Conservation (phyloP, 2,329 filamentous ascomycete genomes). For the Fusarium compactum region DNA sequence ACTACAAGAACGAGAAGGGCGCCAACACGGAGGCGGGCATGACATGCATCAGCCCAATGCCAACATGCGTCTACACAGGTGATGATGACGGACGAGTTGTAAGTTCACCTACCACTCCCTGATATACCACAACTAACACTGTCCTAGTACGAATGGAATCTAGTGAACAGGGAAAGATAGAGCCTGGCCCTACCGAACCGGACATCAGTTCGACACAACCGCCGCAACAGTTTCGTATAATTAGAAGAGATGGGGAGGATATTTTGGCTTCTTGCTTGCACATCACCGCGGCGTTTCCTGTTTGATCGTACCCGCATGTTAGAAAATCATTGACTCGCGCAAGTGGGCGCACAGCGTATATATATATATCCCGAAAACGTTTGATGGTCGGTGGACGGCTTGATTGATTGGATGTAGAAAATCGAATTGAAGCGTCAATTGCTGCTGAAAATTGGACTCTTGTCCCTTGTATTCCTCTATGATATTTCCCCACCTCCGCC, state of each 20-base stretch:
- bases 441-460: constrained; percentile 30
- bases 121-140: constrained; percentile 11
- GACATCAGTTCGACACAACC: constrained; percentile 34
- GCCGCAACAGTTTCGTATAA: constrained; percentile 32
- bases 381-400: constrained; percentile 12
- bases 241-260: constrained; percentile 1
- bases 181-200: constrained; percentile 48
- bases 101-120: constrained; percentile 37
- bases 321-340: constrained; percentile 32
- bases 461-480: constrained; percentile 40
- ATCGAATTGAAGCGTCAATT: constrained; percentile 48
- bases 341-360: constrained; percentile 24
- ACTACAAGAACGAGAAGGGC: constrained; percentile 71
- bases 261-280: constrained; percentile 26
- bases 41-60: constrained; percentile 86
- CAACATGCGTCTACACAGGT: constrained; percentile 88
- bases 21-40: constrained; percentile 75
- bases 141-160: constrained; percentile 71
- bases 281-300: constrained; percentile 34
- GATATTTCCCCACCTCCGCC: constrained; percentile 28
- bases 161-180: constrained; percentile 69
- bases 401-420: constrained; percentile 30
- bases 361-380: constrained; percentile 25
- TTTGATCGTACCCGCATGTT: constrained; percentile 28
- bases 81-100: constrained; percentile 94